Evolutionary conservation across 2,329 filamentous ascomycete genomes (phyloP), one percentile per base, ranked within the genome.

Genomic region (Cytospora mali): DNA sequence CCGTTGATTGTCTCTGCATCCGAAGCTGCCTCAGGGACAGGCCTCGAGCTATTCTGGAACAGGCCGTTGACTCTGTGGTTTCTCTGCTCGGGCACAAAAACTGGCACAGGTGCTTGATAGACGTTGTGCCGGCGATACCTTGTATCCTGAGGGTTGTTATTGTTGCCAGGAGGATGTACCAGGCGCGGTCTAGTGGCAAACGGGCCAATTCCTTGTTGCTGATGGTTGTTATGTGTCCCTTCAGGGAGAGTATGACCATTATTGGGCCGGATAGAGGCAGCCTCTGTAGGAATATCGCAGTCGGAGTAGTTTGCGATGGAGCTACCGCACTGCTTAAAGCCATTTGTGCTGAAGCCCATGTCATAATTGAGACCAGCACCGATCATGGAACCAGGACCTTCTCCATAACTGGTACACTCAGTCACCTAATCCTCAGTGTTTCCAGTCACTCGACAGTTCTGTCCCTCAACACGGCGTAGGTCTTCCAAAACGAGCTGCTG

Each of bases 31-130:
- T 33, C 27, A 21, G 50, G 50, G 35, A 35, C 13, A 29, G 51
- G 58, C 3, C 63, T 54, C 16, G 61, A 62, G 39, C 29, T 55
- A 46, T 72, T 64, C 35, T 70, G 68, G 3, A 69, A 68, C 21
- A 71, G 67, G 1, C 73, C 73, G 21, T 75, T 75, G 23, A 75
- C 72, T 16, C 71, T 67, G 53, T 74, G 73, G 18, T 70, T 62
- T 0, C 73, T 67, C 13, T 70, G 70, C 56, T 72, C 69, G 0
- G 74, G 69, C 1, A 70, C 54, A 31, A 76, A 71, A 21, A 75
- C 65, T 35, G 63, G 60, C 27, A 51, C 28, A 14, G 53, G 52
- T 21, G 61, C 21, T 28, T 58, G 56, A 14, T 35, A 53, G 39
- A 65, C 53, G n/a, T 63, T 35, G 25, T 56, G 63, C 16, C 27